Base-by-base conservation (phyloP, 106 monocot genomes). In the Agapanthus africanus region DNA sequence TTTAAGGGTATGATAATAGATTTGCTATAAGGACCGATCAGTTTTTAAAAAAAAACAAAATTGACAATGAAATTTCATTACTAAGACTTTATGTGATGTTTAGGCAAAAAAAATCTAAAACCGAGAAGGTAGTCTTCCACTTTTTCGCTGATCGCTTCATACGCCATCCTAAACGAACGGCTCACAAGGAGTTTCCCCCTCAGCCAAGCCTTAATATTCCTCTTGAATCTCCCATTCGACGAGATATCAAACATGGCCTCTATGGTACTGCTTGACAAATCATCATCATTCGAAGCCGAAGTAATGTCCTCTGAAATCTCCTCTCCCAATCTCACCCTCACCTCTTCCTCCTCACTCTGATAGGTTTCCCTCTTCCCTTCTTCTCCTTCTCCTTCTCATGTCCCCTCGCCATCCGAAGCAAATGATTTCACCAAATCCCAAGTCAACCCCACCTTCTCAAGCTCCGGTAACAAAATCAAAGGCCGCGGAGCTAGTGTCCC, bases 141-240 rank as follows among this genome's bases (percentile, higher is more conserved):
- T n/a, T n/a, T n/a, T n/a, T n/a, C 70, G 69, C 78, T 91, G 42
- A 95, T 91, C 9, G 78, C 86, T 63, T 95, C 86, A 57, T 84
- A 95, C 22, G 91, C 95, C 1, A 86, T 84, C 52, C 95, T 91
- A 61, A 95, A 95, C 0, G 95, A 88, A 3, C 95, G 91, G 28
- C 91, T 91, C 16, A 91, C 95, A 39, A 91, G 84, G 27, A 54
- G 69, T 14, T 56, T 10, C 3, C 91, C 95, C 41, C 66, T 74
- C 14, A 64, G 74, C 95, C 95, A 95, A 1, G 74, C 73, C 80
- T 82, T 71, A n/a, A 68, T 76, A 25, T n/a, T 54, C 37, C 62
- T 39, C 60, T 22, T 69, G 71, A 10, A 78, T 80, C 14, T 63
- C 38, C 59, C 56, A 19, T n/a, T n/a, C 25, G 52, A 65, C 62